Base-by-base conservation (phyloP, 2,329 filamentous ascomycete genomes). In the Aotearoamyces nothofagi region DNA sequence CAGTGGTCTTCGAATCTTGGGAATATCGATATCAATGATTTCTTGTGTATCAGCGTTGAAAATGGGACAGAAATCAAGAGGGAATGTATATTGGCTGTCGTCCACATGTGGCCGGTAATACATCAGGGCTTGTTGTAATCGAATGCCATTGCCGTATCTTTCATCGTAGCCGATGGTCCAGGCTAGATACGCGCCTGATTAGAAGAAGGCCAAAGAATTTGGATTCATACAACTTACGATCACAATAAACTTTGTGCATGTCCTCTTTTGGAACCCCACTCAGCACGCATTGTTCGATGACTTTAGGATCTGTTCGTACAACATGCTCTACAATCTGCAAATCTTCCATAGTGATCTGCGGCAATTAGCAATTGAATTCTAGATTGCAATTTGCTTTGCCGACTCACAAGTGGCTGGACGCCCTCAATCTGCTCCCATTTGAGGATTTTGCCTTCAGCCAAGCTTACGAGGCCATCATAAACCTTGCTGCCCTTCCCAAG, bases 81-180 rank as follows among this genome's bases (percentile, higher is more conserved):
- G 86, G 48, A 77, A 93, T 22, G 79, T 78, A 54, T 94, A 94
- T 56, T 93, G 86, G 52, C 71, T 82, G 56, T 87, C 80, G 45
- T 93, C 84, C 11, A 78, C 47, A 42, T 87, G 65, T 3, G 84
- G 84, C 10, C 86, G 74, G 54, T 92, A 94, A 61, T 94, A 94
- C 83, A 93, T 92, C 31, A 94, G 61, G 2, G 83, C 86, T 56
- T 94, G 86, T 55, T 94, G 86, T 4, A 93, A 68, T 31, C 86
- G 74, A 24, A 82, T 63, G 24, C 61, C 61, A 49, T 58, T 87
- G 36, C 84, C 86, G 44, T 84, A 90, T 24, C 86, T 76, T 57
- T 92, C 81, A 44, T 94, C 86, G 49, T 83, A 92, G 27, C 86
- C 86, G 52, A 94, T 92, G 1, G 86, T 92, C 86, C 86, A 94